Evolutionary conservation across 177 flowering plant genomes (phyloP), one percentile per base, ranked within the genome.

Genomic region (Vitis hybrid): DNA sequence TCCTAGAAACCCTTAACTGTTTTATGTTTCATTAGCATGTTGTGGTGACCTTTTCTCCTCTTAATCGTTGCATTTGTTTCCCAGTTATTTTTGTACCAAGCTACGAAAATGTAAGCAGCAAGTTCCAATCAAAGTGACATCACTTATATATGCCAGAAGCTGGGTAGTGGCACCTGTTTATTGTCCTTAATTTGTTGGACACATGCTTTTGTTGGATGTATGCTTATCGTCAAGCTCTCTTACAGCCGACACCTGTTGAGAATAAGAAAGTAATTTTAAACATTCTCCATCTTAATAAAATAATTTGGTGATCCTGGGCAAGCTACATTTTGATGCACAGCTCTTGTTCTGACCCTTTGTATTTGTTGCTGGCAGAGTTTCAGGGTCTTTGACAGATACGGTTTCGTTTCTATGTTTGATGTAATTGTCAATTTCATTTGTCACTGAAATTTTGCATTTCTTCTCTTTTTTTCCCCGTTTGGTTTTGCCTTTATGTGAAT

Each of bases 51-150:
- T n/a, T n/a, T 15, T 59, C 11, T 4, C 56, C 31, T 47, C 18
- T 31, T 73, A 49, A 59, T 66, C 11, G 55, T 28, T n/a, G 19
- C 61, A 9, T 17, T 3, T 73, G 12, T 65, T 81, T 69, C 71
- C 78, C 92, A 91, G 92, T 89, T 65, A 58, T 74, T n/a, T 13
- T 78, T 66, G 79, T 87, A 57, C 95, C 91, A 53, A 87, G 82
- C 77, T 90, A 89, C 52, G 92, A 90, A 20, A 62, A 81, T 9
- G 88, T 89, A 44, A 81, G 81, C 84, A 66, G 82, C 74, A 84
- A 76, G 74, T 89, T 89, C 84, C 78, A 66, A 61, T 66, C 78
- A 5, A 77, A 82, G 64, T 79, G 82, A 81, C 44, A 18, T 15
- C 62, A 50, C 18, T 67, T 71, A n/a, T 2, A 8, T 38, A 11